Percentiles rank a stretch among this genome's conserved stretches.
Conservation (phyloP, 2,329 filamentous ascomycete genomes). For the Fusarium xyrophilum region DNA sequence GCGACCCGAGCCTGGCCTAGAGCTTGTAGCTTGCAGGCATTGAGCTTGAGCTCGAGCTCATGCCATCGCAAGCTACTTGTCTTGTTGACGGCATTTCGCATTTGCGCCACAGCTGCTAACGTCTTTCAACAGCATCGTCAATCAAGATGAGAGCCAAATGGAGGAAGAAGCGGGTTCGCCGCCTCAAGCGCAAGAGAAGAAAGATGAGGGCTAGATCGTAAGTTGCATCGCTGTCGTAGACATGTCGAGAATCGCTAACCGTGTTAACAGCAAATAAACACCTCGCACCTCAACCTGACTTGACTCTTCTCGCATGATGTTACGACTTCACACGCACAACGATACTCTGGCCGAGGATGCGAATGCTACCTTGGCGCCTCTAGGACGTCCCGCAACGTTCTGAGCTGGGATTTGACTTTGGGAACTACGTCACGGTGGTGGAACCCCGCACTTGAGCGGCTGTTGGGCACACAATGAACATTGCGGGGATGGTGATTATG, state of each 20-base stretch:
- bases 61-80: slow-evolving; percentile 12
- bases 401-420: slow-evolving; percentile 40
- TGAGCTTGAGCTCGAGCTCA: slow-evolving; percentile 22
- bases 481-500: slow-evolving; percentile 40
- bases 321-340: slow-evolving; percentile 46
- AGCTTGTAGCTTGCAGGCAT: slow-evolving; percentile 16
- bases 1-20: slow-evolving; percentile 17
- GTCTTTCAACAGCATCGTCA: slow-evolving; percentile 43
- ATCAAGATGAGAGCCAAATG: slow-evolving; percentile 92
- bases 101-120: slow-evolving; percentile 32
- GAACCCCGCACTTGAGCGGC: slow-evolving; percentile 42
- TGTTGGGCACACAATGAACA: slow-evolving; percentile 45
- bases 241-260: slow-evolving; percentile 45
- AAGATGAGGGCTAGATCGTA: slow-evolving; percentile 99
- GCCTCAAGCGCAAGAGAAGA: slow-evolving; percentile 99
- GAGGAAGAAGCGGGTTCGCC: slow-evolving; percentile 99
- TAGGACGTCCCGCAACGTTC: slow-evolving; percentile 28
- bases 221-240: slow-evolving; percentile 50
- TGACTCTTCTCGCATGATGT: slow-evolving; percentile 54
- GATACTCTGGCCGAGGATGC: slow-evolving; percentile 39
- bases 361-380: slow-evolving; percentile 30
- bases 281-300: slow-evolving; percentile 65
- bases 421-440: slow-evolving; percentile 39
- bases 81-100: not conserved
- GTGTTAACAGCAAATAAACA: slow-evolving; percentile 68